Evolutionary conservation across 202 grass and related monocot species (phyloP).

Genomic region (Alloteropsis angusta): DNA sequence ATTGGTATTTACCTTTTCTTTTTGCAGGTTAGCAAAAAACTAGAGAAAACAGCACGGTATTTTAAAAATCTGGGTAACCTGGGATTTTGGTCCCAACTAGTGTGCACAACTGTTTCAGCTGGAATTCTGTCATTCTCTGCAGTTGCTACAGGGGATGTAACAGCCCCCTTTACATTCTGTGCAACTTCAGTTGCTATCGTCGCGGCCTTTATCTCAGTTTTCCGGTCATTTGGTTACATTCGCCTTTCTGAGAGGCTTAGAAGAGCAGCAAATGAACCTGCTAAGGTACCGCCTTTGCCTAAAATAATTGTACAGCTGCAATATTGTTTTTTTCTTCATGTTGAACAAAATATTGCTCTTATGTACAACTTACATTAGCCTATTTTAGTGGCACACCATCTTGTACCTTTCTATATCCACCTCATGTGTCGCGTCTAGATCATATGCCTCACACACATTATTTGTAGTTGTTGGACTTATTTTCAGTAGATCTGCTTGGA

Average conservation of each 20-base stretch:
- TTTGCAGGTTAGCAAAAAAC: constrained; percentile 68
- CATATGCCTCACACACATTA: background rate
- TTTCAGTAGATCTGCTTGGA: background rate
- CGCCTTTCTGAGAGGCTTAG: constrained; percentile 70
- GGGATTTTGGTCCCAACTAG: constrained; percentile 83
- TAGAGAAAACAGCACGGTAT: constrained; percentile 55
- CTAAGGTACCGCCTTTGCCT: constrained; percentile 49
- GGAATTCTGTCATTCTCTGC: constrained; percentile 71
- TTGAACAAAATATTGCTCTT: background rate
- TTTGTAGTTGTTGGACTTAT: background rate
- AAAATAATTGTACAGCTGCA: background rate
- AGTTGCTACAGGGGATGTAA: constrained; percentile 53
- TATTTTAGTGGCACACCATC: background rate
- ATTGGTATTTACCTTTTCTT: background rate
- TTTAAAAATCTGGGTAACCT: constrained; percentile 70
- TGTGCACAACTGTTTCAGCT: constrained; percentile 65
- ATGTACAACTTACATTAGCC: background rate
- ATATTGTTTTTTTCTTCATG: background rate
- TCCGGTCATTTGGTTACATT: constrained; percentile 87
- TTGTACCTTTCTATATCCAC: background rate
- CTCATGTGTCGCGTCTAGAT: background rate
- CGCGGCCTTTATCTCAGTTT: constrained; percentile 72
- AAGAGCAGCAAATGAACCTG: constrained; percentile 66
- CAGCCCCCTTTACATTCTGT: constrained; percentile 63
- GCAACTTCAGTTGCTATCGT: constrained; percentile 41